Evolutionary conservation across 23 red algal species (phyloP), one percentile per base, ranked within the genome.

Genomic region (Chondrus crispus): DNA sequence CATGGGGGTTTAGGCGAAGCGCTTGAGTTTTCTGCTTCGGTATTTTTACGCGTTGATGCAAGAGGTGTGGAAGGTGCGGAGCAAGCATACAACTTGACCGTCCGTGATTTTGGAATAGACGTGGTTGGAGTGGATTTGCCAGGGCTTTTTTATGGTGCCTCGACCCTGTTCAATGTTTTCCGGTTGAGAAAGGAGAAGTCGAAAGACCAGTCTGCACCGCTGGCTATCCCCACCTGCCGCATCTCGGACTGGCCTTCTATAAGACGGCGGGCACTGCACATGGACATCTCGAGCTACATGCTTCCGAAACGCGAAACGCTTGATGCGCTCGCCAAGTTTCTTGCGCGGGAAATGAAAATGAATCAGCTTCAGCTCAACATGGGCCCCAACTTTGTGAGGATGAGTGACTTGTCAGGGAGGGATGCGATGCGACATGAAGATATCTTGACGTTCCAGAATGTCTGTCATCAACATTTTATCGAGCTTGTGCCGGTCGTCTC

Each of bases 351-450:
- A 8, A 42, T 77, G 38, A 77, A 77, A 38, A 42, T 77, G 37
- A 77, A 77, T 77, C 71, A 77, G 71, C 38, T 77, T 24, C 71
- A 77, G 8, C 22, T 77, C 29, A 77, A 77, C 38, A 38, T 77
- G 32, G 37, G 38, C 9, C n/a, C 24, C 13, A 77, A 77, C 44
- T 77, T 77, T 48, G 71, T 39, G 37, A 11, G 71, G 71, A 26
- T 77, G 37, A 38, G 43, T 26, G 71, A 37, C 11, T 48, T 77
- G 38, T 35, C 26, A 38, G 43, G 71, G 44, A 48, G 43, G 43
- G 38, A 26, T 26, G 24, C 44, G 26, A 11, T 77, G 38, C 71
- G 71, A 39, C 71, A 77, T 37, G 71, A 77, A 40, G 38, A 77
- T 77, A 35, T 77, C 19, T 20, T 77, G 71, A 37, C 37, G n/a